Base-by-base conservation (phyloP, 2,329 filamentous ascomycete genomes). In the Aspergillus eucalypticola region DNA sequence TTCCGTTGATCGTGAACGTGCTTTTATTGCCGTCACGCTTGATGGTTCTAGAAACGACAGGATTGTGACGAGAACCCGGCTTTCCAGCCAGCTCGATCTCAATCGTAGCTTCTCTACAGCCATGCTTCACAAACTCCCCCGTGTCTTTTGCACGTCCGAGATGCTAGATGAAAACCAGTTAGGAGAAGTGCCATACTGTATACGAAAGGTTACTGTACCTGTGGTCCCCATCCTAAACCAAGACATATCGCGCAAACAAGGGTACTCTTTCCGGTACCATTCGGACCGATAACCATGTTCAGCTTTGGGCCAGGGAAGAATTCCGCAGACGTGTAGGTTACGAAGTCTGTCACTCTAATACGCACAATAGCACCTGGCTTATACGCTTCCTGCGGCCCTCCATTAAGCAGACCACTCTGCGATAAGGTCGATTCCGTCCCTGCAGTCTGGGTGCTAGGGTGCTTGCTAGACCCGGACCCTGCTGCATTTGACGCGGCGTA, bases 251-350 rank as follows among this genome's bases (percentile, higher is more conserved):
- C 95, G 77, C 95, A 99, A 46, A 99, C 94, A 25, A 99, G 83
- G 0, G 95, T 97, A 77, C 94, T 98, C 78, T 99, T 99, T 58
- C 95, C 95, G 0, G 95, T 98, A 35, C 95, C 95, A 71, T 99
- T 99, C n/a, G 95, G 95, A 0, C 95, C 95, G 67, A 99, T 96
- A 56, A 99, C 89, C 94, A 99, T 98, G 74, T 99, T 99, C 71
- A 99, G 77, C 73, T 91, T 94, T 0, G 95, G 94, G 0, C 95
- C 95, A 11, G 92, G 92, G 60, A 89, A 86, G 75, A 98, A 97
- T 66, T 96, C 93, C 58, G 92, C 94, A 56, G 89, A 87, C 53
- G 91, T 92, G 77, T 99, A 99, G 0, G 95, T 99, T 58, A 99
- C 92, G 69, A 99, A 99, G 76, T 98, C 91, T 52, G 84, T 85